These are phyloP conservation scores for Aspergillus vadensis DNA, from an alignment of 2,329 filamentous ascomycete species.

Conservation along the genomic window DNA sequence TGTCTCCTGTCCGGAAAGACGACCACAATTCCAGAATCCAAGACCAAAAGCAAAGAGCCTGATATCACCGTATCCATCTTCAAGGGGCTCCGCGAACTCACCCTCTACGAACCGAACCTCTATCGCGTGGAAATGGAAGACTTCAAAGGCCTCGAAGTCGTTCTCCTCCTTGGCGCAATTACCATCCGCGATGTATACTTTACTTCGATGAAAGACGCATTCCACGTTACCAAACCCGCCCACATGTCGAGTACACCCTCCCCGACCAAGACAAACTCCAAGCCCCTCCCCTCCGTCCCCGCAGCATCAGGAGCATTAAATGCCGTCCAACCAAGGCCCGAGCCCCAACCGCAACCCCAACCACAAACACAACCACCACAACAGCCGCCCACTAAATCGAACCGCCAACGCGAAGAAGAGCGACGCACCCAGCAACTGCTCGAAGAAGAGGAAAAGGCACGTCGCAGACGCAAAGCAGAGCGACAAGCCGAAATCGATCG, in stretches of 20 bases:
- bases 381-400: background rate
- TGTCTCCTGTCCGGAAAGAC: constrained; percentile 83
- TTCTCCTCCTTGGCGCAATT: constrained; percentile 64
- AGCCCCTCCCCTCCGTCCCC: constrained; percentile 27
- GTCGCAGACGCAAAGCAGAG: constrained; percentile 50
- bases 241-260: constrained; percentile 9
- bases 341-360: background rate
- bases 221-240: constrained; percentile 62
- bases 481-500: constrained; percentile 63
- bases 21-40: constrained; percentile 61
- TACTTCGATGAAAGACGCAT: constrained; percentile 68
- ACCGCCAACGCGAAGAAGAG: constrained; percentile 45
- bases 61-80: constrained; percentile 95
- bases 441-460: constrained; percentile 56
- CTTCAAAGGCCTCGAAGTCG: constrained; percentile 86
- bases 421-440: constrained; percentile 55
- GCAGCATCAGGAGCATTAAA: constrained; percentile 7
- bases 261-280: background rate
- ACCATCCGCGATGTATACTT: constrained; percentile 66
- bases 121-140: constrained; percentile 90
- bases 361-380: constrained; percentile 14
- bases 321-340: background rate
- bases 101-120: constrained; percentile 91
- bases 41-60: constrained; percentile 81
- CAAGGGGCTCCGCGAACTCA: constrained; percentile 72